phyloP scores from a whole-genome alignment of 352 stramenopile species.

The Albugo laibachii region DNA sequence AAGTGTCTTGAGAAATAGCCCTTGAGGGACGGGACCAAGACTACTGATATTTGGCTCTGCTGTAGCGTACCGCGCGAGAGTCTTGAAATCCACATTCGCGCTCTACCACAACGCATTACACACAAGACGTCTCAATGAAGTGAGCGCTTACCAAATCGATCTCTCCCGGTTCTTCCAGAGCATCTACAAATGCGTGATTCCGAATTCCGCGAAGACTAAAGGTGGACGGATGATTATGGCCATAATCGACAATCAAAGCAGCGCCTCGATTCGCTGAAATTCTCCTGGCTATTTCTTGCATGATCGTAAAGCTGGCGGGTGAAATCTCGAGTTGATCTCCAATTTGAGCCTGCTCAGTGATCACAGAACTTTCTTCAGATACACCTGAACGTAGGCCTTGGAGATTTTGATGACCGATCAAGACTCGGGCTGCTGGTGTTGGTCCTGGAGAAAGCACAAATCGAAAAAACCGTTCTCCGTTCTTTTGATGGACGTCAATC shows the following conservation, averaged over 20 bases:
- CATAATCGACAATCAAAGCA: slow-evolving; percentile 90
- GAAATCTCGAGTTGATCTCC: slow-evolving; percentile 89
- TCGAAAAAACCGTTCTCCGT: slow-evolving; percentile 74
- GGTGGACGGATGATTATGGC: slow-evolving; percentile 74
- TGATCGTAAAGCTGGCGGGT: slow-evolving; percentile 78
- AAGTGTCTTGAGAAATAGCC: slow-evolving; percentile 88
- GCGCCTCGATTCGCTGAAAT: slow-evolving; percentile 60
- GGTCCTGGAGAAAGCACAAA: slow-evolving; percentile 86
- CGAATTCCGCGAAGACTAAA: slow-evolving; percentile 88
- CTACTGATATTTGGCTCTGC: slow-evolving; percentile 32
- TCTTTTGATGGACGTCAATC: slow-evolving; percentile 68
- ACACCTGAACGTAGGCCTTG: slow-evolving; percentile 28
- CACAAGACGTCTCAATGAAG: slow-evolving; percentile 19
- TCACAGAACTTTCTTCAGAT: slow-evolving; percentile 20
- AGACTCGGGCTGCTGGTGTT: slow-evolving; percentile 81
- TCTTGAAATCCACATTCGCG: slow-evolving; percentile 79
- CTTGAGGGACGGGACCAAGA: slow-evolving; percentile 81
- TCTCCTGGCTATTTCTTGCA: slow-evolving; percentile 82
- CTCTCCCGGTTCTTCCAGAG: slow-evolving; percentile 80
- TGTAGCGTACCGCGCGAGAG: slow-evolving; percentile 44
- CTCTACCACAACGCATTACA: slow-evolving; percentile 18
- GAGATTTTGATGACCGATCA: slow-evolving; percentile 63
- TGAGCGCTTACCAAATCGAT: slow-evolving; percentile 68
- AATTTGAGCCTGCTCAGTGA: slow-evolving; percentile 25
- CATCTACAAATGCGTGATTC: slow-evolving; percentile 86